A percentile compares a stretch with the other conserved stretches of the same genome.
Conservation (phyloP, 83 land plant species). For the Picea abies region DNA sequence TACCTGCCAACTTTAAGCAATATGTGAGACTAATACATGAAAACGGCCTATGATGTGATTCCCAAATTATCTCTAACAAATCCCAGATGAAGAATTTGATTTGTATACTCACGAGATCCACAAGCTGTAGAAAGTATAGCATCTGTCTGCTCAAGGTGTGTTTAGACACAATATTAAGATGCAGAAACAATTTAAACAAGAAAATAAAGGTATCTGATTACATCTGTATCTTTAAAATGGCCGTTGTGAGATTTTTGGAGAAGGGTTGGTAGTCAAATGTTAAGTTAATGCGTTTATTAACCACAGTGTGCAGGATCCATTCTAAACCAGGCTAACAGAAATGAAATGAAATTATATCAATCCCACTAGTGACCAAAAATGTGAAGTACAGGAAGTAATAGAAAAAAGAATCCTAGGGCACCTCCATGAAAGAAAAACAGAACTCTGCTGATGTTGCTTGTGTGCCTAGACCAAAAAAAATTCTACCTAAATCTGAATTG, state of each 20-base stretch:
- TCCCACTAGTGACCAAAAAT: too few species aligned
- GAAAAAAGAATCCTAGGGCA: too few species aligned
- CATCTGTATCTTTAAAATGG: background rate
- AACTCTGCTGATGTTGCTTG: too few species aligned
- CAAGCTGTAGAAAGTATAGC: conserved; percentile 46
- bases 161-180: background rate
- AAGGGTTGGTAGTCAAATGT: background rate
- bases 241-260: background rate
- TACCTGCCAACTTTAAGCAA: conserved; percentile 22
- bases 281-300: background rate
- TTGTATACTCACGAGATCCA: conserved; percentile 48
- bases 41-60: background rate
- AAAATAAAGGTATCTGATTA: background rate
- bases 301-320: background rate
- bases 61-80: too few species aligned
- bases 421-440: too few species aligned
- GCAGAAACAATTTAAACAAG: background rate
- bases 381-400: too few species aligned
- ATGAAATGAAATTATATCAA: too few species aligned
- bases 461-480: too few species aligned
- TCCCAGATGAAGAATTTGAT: background rate
- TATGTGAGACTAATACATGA: background rate
- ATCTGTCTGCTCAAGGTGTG: conserved; percentile 36
- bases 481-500: too few species aligned
- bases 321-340: background rate